Base-by-base conservation (phyloP, 441 rosid species). In the Syzygium syzygioides region DNA sequence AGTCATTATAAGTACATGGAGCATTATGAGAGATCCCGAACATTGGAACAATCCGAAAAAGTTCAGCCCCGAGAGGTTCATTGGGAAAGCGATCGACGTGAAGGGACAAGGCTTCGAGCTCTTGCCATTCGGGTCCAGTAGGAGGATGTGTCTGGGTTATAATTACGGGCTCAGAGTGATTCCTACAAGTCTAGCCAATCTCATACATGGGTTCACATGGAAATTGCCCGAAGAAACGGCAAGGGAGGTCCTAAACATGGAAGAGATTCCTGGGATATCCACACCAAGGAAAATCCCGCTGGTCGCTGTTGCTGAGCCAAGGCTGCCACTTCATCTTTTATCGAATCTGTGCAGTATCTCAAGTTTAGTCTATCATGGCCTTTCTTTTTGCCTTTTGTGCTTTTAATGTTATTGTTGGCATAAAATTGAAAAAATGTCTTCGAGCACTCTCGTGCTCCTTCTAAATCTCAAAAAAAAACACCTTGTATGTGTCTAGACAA, bases 91-190 rank as follows among this genome's bases (percentile, higher is more conserved):
- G 10, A 83, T 88, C 13, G 76, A 88, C 10, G 56, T 83, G 86
- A 83, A 23, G 37, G 62, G 86, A 14, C 89, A 83, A 41, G 52
- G 66, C 48, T 86, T 86, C 4, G 76, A 71, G 85, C 85, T 85
- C 64, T 2, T 64, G 85, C 85, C 90, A 14, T 66, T 88, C 64
- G 85, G 90, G 41, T 64, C 85, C 4, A 87, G 90, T 13, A 54
- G 90, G 28, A 60, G 90, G 32, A 88, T 85, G 90, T 87, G 89
- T 37, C 79, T 80, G 4, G 89, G 89, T 17, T 56, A 88, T 60
- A 14, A 85, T 23, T 55, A 59, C 6, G 86, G 86, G 32, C 32
- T 79, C n/a, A 59, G 18, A 86, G 56, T 88, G 79, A 88, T 88
- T 45, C 79, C 19, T 37, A 30, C 57, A 5, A 45, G 80, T 86